phyloP scores from a whole-genome alignment of 306 rosid species.

The Quercus wislizeni region DNA sequence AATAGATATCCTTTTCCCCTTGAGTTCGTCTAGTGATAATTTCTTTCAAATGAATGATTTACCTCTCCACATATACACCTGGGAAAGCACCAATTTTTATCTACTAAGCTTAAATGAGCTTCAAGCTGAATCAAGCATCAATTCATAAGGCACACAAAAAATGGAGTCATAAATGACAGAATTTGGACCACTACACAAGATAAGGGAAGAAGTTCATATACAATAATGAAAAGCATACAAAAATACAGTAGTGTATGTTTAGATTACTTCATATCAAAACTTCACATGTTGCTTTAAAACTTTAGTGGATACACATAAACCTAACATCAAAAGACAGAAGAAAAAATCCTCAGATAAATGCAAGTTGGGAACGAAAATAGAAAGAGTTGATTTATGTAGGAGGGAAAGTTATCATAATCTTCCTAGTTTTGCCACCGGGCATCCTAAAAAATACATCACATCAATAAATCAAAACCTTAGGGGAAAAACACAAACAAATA shows the following conservation, averaged over 20 bases:
- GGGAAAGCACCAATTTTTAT: not conserved
- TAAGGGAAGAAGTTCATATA: not conserved
- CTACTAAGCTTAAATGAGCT: not conserved
- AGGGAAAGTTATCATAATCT: not conserved
- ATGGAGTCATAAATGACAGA: not conserved
- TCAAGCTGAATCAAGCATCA: no score
- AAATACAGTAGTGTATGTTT: not conserved
- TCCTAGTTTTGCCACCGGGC: slow-evolving; percentile 14
- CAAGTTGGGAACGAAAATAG: not conserved
- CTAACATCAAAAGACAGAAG: not conserved
- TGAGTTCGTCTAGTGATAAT: no score
- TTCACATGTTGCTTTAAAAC: not conserved
- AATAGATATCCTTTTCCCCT: no score
- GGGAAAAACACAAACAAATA: not conserved
- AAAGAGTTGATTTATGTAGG: slow-evolving; percentile 7
- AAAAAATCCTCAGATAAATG: not conserved
- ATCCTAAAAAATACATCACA: slow-evolving; percentile 13
- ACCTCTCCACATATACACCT: no score
- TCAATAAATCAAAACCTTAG: not conserved
- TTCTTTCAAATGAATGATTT: no score
- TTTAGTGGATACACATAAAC: not conserved
- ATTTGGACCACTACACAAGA: not conserved
- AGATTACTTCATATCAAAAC: not conserved
- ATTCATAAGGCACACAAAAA: not conserved
- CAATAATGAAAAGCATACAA: not conserved